phyloP scores from a whole-genome alignment of 2,329 filamentous ascomycete genomes.

The Neofusicoccum kwambonambiense region DNA sequence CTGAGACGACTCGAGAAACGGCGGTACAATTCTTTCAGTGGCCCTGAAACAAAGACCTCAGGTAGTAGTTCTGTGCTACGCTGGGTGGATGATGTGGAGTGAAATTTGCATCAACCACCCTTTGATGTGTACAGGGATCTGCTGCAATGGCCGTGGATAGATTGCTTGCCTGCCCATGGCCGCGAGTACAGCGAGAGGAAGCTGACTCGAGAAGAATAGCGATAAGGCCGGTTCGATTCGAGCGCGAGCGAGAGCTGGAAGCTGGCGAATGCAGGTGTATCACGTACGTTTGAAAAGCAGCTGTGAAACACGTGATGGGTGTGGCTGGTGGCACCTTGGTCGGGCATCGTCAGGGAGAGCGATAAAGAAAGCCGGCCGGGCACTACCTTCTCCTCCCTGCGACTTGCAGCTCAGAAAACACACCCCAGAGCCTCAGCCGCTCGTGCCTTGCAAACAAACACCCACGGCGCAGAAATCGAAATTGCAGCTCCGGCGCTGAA shows the following conservation, averaged over 20 bases:
- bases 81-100: background rate
- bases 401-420: background rate
- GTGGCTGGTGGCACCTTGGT: background rate
- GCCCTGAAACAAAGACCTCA: background rate
- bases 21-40: background rate
- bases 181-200: background rate
- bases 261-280: background rate
- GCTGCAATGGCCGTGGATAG: too few relatives aligned
- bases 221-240: background rate
- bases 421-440: background rate
- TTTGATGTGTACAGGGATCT: background rate
- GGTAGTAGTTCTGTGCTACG: background rate
- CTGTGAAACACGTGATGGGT: slow-evolving; percentile 8
- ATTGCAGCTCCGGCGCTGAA: background rate
- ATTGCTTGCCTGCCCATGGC: background rate
- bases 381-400: background rate
- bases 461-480: background rate
- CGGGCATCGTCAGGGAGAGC: background rate
- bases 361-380: slow-evolving; percentile 8
- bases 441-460: background rate
- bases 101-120: too few relatives aligned
- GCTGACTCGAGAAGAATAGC: background rate
- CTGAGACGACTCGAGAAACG: background rate
- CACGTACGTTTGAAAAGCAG: background rate
- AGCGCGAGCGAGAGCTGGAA: background rate